These are phyloP conservation scores for Aquilaria agallochum DNA, from an alignment of 441 rosid genomes.

Conservation along the genomic window DNA sequence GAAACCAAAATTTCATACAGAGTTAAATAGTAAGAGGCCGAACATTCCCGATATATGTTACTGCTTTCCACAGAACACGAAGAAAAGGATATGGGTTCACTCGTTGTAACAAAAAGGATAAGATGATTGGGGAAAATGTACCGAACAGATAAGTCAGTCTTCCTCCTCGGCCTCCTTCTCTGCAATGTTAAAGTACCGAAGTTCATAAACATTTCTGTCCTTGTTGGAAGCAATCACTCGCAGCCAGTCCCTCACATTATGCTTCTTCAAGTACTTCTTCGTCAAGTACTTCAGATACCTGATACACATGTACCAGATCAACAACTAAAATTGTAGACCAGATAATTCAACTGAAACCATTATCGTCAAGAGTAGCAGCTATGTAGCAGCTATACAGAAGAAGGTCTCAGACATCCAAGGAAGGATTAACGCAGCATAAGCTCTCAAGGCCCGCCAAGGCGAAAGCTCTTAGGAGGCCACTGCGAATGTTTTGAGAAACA, in stretches of 20 bases:
- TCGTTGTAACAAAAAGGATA: conserved; percentile 5
- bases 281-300: conserved; percentile 91
- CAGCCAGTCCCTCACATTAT: conserved; percentile 89
- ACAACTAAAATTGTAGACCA: too few relatives aligned
- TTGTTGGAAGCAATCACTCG: conserved; percentile 86
- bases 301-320: neutral
- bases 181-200: conserved; percentile 86
- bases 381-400: neutral
- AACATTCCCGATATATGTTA: neutral
- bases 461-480: conserved; percentile 29
- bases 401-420: conserved; percentile 17
- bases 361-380: neutral
- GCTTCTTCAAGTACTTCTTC: conserved; percentile 88
- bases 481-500: conserved; percentile 37
- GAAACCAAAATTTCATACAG: conserved; percentile 21
- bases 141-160: conserved; percentile 35
- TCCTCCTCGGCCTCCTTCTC: conserved; percentile 83
- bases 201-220: conserved; percentile 66
- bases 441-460: conserved; percentile 89
- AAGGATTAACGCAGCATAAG: conserved; percentile 11
- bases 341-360: neutral
- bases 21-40: neutral
- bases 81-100: conserved; percentile 3
- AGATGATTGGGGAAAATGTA: conserved; percentile 2
- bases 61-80: conserved; percentile 1